Evolutionary conservation across 805 yeast genomes (phyloP), one percentile per base, ranked within the genome.

Genomic region (Brettanomyces bruxellensis): DNA sequence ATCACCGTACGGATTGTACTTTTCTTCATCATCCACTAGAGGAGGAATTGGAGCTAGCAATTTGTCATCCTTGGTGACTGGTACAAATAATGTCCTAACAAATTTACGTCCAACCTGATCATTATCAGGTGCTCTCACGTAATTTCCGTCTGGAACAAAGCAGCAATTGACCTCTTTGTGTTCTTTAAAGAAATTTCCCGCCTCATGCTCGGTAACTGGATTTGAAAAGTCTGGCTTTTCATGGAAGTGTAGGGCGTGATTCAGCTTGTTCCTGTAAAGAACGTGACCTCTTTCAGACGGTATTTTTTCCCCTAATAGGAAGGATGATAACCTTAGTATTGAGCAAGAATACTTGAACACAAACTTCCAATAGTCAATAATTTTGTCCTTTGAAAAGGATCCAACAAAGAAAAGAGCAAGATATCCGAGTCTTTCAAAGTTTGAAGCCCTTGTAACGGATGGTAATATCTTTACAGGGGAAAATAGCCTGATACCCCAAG

Each of bases 91-190:
- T 41, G 76, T 74, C 53, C 76, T 78, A 32, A 81, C 76, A 51
- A 72, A 79, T 42, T 73, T 75, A 47, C 88, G 68, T 0, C 91
- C 78, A 22, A 83, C 80, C 13, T 81, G 81, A 59, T 90, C 97
- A 52, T 76, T 76, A 48, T 79, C 83, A 1, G 99, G 99, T 1
- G 89, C 99, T 47, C 98, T 77, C 34, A 90, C 78, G 56, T 77
- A 83, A 41, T 70, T 68, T 3, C 99, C 99, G 61, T 86, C 83
- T 0, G 90, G 90, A 6, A 86, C 79, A 58, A 84, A 84, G 42
- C 77, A 79, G 0, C 84, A 79, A 35, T 66, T 66, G 0, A 71
- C 61, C 1, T 58, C 52, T 0, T 71, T 65, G 47, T 76, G 62
- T 3, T 65, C 65, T 9, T 61, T 56, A 54, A 81, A 81, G 3